Base-by-base conservation (phyloP, 1,284 basidiomycete species). In the Papiliotrema laurentii region DNA sequence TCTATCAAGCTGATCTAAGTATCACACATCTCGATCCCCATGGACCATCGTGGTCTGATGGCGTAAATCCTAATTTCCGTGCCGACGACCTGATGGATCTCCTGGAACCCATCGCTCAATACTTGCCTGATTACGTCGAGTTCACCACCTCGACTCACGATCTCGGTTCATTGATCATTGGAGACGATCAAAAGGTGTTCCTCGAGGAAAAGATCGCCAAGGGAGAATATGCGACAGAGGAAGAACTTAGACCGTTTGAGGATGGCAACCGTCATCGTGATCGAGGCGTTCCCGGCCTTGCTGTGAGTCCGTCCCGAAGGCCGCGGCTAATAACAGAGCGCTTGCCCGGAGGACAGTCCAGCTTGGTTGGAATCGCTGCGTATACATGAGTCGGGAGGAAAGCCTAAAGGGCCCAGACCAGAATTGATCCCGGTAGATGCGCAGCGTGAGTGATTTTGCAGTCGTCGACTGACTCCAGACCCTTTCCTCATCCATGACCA, bases 91-190 rank as follows among this genome's bases (percentile, higher is more conserved):
- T 60, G 36, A 45, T 60, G 26, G 24, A 45, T 5, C 51, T 61
- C 10, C 42, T 67, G 21, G 40, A 49, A 22, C 57, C 60, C 0
- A 47, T 69, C 18, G 53, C 46, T 5, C 53, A 42, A 4, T 47
- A 50, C 24, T 48, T 69, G 6, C 53, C 59, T 3, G 39, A 39
- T 9, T 55, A 59, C 7, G 49, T 67, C 18, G 54, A 51, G 21
- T 31, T 66, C 16, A 49, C 56, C 42, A 54, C 45, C 11, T 63
- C 62, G 3, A 58, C 64, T 39, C 65, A 69, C 50, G 67, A 67
- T 43, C 53, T 63, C 1, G 61, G 61, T 1, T 47, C 48, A 13
- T 54, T 47, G 52, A 54, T 61, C 6, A 46, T 58, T 10, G 59
- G 56, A 19, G 47, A 49, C 13, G 56, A 58, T 46, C 59, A 61